phyloP scores from a whole-genome alignment of 495 filamentous ascomycete species.

The Gamarada debralockiae region DNA sequence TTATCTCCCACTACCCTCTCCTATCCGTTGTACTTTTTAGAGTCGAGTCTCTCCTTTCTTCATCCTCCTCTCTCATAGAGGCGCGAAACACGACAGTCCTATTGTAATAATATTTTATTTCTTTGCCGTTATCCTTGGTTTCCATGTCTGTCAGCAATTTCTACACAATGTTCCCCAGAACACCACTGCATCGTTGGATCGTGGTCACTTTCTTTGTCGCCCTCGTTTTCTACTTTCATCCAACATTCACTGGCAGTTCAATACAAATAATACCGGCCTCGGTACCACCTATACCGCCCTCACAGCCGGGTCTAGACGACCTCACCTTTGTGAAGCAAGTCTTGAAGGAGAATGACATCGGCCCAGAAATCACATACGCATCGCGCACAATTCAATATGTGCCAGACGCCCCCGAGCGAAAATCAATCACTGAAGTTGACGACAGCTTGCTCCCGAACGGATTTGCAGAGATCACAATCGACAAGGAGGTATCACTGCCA shows the following conservation, averaged over 20 bases:
- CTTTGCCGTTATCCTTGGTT: no score
- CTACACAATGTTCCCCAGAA: constrained; percentile 11
- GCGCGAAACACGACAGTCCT: no score
- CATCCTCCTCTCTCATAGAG: no score
- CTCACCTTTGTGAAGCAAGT: constrained; percentile 13
- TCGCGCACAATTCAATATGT: constrained; percentile 23
- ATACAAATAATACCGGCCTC: not conserved
- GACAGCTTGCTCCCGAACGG: constrained; percentile 12
- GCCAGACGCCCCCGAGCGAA: constrained; percentile 13
- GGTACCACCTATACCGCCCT: not conserved
- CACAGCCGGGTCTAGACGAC: not conserved
- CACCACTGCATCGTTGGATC: constrained; percentile 6
- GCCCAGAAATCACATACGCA: constrained; percentile 21
- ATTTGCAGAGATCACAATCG: constrained; percentile 17
- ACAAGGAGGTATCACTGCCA: constrained; percentile 1
- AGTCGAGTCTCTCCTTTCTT: no score
- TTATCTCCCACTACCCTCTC: no score
- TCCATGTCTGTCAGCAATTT: constrained; percentile 1
- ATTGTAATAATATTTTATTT: no score
- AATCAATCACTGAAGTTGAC: constrained; percentile 12
- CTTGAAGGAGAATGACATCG: constrained; percentile 15
- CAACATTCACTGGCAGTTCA: constrained; percentile 5
- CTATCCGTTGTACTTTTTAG: no score
- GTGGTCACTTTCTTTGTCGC: constrained; percentile 5
- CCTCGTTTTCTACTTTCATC: constrained; percentile 8